A percentile compares a stretch with the other conserved stretches of the same genome.
Conservation (phyloP, 768 basidiomycete genomes). For the Pleurotus pulmonarius region DNA sequence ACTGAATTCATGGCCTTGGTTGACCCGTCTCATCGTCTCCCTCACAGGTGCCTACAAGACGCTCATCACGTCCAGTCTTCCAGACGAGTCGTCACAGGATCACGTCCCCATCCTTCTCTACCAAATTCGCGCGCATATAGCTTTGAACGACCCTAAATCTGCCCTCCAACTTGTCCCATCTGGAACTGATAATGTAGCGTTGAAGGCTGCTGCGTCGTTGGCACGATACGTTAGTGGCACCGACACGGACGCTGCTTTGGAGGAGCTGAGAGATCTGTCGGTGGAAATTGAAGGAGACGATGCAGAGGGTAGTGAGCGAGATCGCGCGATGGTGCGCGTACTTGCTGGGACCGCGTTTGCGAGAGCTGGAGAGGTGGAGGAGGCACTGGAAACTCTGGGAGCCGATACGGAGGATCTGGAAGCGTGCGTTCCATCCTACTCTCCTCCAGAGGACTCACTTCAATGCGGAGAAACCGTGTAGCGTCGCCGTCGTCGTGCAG, state of each 20-base stretch:
- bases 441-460: too few relatives aligned
- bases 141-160: conserved; percentile 54
- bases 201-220: conserved; percentile 70
- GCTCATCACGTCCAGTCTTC: conserved; percentile 51
- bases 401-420: conserved; percentile 77
- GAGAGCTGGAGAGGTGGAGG: conserved; percentile 81
- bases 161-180: conserved; percentile 55
- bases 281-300: conserved; percentile 86
- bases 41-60: conserved; percentile 62
- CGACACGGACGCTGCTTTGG: conserved; percentile 56
- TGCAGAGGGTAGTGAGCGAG: conserved; percentile 58
- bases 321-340: conserved; percentile 72
- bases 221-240: conserved; percentile 60
- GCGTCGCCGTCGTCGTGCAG: conserved; percentile 79
- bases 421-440: conserved; percentile 56
- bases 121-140: conserved; percentile 75
- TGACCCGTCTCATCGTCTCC: not conserved
- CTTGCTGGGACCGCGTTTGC: conserved; percentile 87
- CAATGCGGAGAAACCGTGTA: conserved; percentile 19
- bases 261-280: conserved; percentile 80
- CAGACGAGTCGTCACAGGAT: conserved; percentile 59
- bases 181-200: conserved; percentile 57
- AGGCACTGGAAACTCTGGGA: conserved; percentile 84
- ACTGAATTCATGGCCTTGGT: not conserved
- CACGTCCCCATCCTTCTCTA: conserved; percentile 67